phyloP scores from a whole-genome alignment of 78 protist genomes.

The Mantamonas sphyraenae region DNA sequence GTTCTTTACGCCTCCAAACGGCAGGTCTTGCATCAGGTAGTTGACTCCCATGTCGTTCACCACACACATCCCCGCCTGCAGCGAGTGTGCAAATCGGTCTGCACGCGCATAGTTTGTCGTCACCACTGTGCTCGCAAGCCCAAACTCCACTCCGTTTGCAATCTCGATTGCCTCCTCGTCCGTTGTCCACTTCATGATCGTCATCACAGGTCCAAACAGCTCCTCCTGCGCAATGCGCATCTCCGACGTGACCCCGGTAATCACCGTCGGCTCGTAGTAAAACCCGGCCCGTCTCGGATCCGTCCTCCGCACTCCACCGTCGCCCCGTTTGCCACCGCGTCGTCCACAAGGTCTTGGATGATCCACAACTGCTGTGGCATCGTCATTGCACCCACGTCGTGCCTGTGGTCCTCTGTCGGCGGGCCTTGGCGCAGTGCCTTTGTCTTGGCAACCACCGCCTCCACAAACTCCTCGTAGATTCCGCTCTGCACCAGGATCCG shows the following conservation, averaged over 20 bases:
- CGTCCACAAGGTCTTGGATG: slow-evolving; percentile 39
- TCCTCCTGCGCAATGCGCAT: slow-evolving; percentile 48
- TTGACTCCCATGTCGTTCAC: slow-evolving; percentile 67
- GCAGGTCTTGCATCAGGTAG: slow-evolving; percentile 62
- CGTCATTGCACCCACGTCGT: background rate
- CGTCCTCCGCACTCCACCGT: slow-evolving; percentile 38
- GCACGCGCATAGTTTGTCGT: slow-evolving; percentile 36
- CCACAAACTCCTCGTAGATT: slow-evolving; percentile 34
- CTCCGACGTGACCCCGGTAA: slow-evolving; percentile 32
- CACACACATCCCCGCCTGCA: slow-evolving; percentile 60
- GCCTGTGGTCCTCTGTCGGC: background rate
- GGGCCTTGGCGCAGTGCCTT: background rate
- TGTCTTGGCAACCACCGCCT: background rate
- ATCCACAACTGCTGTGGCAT: slow-evolving; percentile 45
- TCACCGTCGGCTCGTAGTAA: slow-evolving; percentile 50
- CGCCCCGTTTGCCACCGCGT: slow-evolving; percentile 60
- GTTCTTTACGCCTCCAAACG: slow-evolving; percentile 78
- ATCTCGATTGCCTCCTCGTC: slow-evolving; percentile 32
- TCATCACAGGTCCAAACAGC: slow-evolving; percentile 48
- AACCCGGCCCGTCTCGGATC: too few relatives aligned
- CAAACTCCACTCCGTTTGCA: slow-evolving; percentile 47
- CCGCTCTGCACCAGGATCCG: slow-evolving; percentile 46
- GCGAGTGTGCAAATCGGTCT: slow-evolving; percentile 34
- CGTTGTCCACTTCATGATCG: slow-evolving; percentile 9
- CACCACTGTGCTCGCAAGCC: slow-evolving; percentile 62